Conservation (phyloP, 805 yeast species). For the Zygotorulaspora chibaensis region DNA sequence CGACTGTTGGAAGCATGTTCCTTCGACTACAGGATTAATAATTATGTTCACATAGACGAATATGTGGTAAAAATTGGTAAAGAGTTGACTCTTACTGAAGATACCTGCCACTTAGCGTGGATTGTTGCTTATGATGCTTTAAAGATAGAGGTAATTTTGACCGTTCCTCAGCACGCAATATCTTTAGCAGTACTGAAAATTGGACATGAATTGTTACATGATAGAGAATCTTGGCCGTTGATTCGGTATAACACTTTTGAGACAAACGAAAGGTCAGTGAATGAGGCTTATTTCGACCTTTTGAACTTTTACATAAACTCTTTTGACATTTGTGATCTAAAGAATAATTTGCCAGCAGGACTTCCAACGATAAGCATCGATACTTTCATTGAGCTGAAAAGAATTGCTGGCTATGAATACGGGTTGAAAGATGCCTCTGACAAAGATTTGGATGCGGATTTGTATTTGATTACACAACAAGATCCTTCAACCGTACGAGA, state of each 20-base stretch:
- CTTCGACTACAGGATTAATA: constrained; percentile 71
- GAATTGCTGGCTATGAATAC: constrained; percentile 40
- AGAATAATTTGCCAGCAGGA: constrained; percentile 36
- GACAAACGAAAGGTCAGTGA: constrained; percentile 33
- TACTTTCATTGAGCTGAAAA: constrained; percentile 41
- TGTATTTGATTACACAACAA: constrained; percentile 39
- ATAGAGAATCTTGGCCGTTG: constrained; percentile 18
- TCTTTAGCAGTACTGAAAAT: constrained; percentile 66
- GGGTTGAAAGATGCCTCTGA: constrained; percentile 30
- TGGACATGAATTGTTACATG: constrained; percentile 46
- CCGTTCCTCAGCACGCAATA: constrained; percentile 69
- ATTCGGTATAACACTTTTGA: constrained; percentile 26
- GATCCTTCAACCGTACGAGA: constrained; percentile 39
- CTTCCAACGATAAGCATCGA: constrained; percentile 27
- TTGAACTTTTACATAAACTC: constrained; percentile 59
- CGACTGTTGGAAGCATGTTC: constrained; percentile 70
- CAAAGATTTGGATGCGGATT: constrained; percentile 40
- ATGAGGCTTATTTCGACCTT: constrained; percentile 52
- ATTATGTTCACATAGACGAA: constrained; percentile 51
- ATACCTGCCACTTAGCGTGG: constrained; percentile 61
- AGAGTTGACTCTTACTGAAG: constrained; percentile 42
- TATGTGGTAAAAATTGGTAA: constrained; percentile 59
- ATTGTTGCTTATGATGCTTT: constrained; percentile 68
- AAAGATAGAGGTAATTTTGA: constrained; percentile 62
- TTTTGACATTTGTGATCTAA: constrained; percentile 48